phyloP scores from a whole-genome alignment of 192 early-diverging fungal genomes.

The Backusella liffmaniae region DNA sequence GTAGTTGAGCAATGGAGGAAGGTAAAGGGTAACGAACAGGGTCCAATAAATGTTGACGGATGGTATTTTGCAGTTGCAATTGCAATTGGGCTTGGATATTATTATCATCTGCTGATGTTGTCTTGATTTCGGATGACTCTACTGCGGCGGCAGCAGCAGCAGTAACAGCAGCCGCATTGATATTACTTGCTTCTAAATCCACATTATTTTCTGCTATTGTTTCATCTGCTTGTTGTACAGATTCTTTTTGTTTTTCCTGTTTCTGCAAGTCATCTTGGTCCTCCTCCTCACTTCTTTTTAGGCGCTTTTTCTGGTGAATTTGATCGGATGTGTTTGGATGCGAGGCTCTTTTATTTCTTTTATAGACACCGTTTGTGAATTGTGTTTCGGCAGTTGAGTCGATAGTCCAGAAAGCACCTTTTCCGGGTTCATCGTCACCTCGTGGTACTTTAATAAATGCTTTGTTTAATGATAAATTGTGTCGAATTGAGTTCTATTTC shows the following conservation, averaged over 20 bases:
- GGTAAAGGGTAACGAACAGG: slow-evolving; percentile 35
- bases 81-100: slow-evolving; percentile 32
- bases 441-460: slow-evolving; percentile 89
- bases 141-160: not conserved
- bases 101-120: not conserved
- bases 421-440: slow-evolving; percentile 83
- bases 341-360: slow-evolving; percentile 17
- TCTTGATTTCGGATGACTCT: not conserved
- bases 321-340: not conserved
- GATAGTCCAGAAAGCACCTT: slow-evolving; percentile 95
- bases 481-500: slow-evolving; percentile 87
- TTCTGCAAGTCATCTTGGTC: not conserved
- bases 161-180: not conserved
- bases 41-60: slow-evolving; percentile 35
- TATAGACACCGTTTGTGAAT: slow-evolving; percentile 64
- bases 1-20: slow-evolving; percentile 32
- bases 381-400: slow-evolving; percentile 67
- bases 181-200: not conserved
- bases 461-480: slow-evolving; percentile 95
- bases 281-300: not conserved
- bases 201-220: not conserved
- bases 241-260: not conserved
- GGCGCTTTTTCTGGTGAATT: not conserved
- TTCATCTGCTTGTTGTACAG: not conserved
- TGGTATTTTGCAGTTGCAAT: slow-evolving; percentile 38